Evolutionary conservation across 169 alveolate genomes (phyloP).

Genomic region (Plasmodium gallinaceum): DNA sequence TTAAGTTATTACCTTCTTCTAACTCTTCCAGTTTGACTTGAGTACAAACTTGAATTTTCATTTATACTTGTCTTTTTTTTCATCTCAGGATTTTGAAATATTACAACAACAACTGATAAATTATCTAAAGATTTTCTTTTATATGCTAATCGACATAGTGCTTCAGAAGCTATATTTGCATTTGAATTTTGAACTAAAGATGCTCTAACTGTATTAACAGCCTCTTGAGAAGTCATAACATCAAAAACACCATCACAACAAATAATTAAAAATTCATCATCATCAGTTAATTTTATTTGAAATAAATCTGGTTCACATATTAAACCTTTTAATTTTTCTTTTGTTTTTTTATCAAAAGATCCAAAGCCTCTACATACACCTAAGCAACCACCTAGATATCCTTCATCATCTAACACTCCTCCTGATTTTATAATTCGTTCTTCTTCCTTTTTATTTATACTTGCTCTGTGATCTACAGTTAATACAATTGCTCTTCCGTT

Average conservation of each 20-base stretch:
- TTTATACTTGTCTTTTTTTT: slow-evolving; percentile 27
- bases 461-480: slow-evolving; percentile 98
- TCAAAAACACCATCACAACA: slow-evolving; percentile 99
- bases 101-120: slow-evolving; percentile 81
- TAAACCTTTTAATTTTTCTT: slow-evolving; percentile 93
- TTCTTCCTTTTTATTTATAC: slow-evolving; percentile 91
- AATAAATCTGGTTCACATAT: slow-evolving; percentile 96
- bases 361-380: slow-evolving; percentile 98
- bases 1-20: slow-evolving; percentile 43
- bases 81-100: slow-evolving; percentile 79
- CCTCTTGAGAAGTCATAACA: slow-evolving; percentile 94
- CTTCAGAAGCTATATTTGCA: slow-evolving; percentile 83
- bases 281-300: slow-evolving; percentile 85
- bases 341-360: slow-evolving; percentile 92
- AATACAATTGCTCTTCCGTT: slow-evolving; percentile 93
- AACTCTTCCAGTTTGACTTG: slow-evolving; percentile 50
- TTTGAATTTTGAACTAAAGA: slow-evolving; percentile 57
- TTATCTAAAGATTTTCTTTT: slow-evolving; percentile 84
- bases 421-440: slow-evolving; percentile 95
- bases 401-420: slow-evolving; percentile 94
- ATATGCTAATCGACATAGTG: slow-evolving; percentile 80
- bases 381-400: slow-evolving; percentile 96
- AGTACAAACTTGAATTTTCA: slow-evolving; percentile 8
- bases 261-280: slow-evolving; percentile 95
- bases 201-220: slow-evolving; percentile 90